Evolutionary conservation across 139 green algal genomes (phyloP).

Genomic region (Zygnema cylindricum): DNA sequence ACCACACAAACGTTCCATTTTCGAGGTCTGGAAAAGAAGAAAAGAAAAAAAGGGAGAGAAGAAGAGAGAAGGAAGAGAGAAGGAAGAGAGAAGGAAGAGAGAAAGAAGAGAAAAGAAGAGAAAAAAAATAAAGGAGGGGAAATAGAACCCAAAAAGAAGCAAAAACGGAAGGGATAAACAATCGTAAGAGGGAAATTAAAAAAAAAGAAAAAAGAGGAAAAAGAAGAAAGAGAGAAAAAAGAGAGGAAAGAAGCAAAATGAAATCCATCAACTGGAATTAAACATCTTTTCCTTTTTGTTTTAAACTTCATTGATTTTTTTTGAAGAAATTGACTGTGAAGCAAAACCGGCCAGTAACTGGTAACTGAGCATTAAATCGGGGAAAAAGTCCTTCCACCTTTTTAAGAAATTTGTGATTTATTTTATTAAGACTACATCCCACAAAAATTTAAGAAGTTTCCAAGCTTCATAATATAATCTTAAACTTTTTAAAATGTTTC

Average conservation of each 20-base stretch:
- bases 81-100: background rate
- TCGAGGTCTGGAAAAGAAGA: conserved; percentile 27
- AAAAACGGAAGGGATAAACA: background rate
- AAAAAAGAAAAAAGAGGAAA: background rate
- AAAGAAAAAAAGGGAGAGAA: background rate
- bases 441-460: too few species aligned
- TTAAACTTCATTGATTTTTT: too few species aligned
- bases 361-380: too few species aligned
- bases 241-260: conserved; percentile 4
- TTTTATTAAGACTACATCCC: too few species aligned
- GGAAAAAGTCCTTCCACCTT: too few species aligned
- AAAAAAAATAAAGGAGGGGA: background rate
- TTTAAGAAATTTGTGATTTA: too few species aligned
- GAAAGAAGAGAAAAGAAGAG: background rate
- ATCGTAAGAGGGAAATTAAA: background rate
- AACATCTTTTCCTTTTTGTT: too few species aligned
- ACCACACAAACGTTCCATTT: conserved; percentile 97
- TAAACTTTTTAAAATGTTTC: too few species aligned
- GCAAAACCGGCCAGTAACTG: too few species aligned
- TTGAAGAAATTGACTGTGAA: too few species aligned
- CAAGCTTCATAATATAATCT: too few species aligned
- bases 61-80: background rate
- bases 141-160: background rate
- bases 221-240: background rate
- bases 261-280: too few species aligned